A percentile compares a stretch with the other conserved stretches of the same genome.
These are phyloP conservation scores for Fusarium sterilihyphosum DNA, from an alignment of 2,329 filamentous ascomycete genomes.

Conservation along the genomic window DNA sequence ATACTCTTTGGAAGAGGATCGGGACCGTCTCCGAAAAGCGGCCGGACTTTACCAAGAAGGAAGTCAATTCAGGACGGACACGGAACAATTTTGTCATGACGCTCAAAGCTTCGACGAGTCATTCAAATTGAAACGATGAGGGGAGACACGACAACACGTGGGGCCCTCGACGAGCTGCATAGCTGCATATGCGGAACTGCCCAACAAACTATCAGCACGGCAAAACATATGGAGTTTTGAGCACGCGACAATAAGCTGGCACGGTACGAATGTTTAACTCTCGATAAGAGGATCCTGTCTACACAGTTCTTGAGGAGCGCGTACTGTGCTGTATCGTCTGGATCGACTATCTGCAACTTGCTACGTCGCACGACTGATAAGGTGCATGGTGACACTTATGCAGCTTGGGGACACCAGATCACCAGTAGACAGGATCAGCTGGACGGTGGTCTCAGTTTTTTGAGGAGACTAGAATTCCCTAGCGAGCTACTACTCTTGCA, in stretches of 20 bases:
- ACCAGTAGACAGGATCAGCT: constrained; percentile 37
- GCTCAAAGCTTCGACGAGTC: constrained; percentile 54
- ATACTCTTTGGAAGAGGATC: constrained; percentile 81
- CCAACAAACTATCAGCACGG: constrained; percentile 32
- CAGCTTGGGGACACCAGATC: constrained; percentile 30
- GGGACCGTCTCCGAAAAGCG: constrained; percentile 21
- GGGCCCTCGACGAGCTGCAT: constrained; percentile 30
- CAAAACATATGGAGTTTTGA: constrained; percentile 19
- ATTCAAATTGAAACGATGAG: constrained; percentile 23
- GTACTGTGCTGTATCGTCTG: constrained; percentile 16
- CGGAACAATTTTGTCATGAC: constrained; percentile 94
- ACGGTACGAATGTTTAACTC: constrained; percentile 3
- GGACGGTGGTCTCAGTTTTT: constrained; percentile 39
- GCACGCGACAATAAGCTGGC: constrained; percentile 11
- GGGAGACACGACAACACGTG: constrained; percentile 26
- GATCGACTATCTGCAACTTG: constrained; percentile 26
- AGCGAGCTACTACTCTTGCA: constrained; percentile 38
- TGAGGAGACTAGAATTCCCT: constrained; percentile 36
- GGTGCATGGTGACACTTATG: constrained; percentile 32
- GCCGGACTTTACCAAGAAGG: constrained; percentile 66
- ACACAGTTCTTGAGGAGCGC: constrained; percentile 18
- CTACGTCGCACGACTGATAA: constrained; percentile 33
- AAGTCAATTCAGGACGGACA: constrained; percentile 76
- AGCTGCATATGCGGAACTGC: constrained; percentile 42
- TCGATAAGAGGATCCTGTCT: constrained; percentile 18